These are phyloP conservation scores for Xylariaceae sp. DNA, from an alignment of 2,329 filamentous ascomycete species.

Conservation along the genomic window DNA sequence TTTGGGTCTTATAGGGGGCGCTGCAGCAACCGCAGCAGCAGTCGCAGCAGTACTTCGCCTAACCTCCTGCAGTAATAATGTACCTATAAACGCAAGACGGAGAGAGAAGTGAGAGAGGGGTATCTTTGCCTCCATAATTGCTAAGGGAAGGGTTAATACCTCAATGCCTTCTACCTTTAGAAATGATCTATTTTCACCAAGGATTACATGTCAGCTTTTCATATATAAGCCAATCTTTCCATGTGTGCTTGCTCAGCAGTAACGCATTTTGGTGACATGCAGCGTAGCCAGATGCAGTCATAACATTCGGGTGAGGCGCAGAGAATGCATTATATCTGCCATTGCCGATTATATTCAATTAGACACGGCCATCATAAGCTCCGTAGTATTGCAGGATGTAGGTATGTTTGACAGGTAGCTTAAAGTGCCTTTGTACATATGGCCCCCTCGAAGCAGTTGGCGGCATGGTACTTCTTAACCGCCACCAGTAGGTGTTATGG, in stretches of 20 bases:
- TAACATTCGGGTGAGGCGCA: conserved; percentile 2
- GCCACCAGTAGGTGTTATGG: not conserved
- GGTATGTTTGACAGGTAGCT: not conserved
- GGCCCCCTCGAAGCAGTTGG: conserved; percentile 14
- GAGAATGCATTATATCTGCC: not conserved
- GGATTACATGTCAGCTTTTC: conserved; percentile 2
- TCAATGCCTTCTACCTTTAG: no score
- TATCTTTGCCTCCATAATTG: no score
- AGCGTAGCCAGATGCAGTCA: not conserved
- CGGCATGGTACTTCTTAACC: conserved; percentile 5
- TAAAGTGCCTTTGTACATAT: conserved; percentile 4
- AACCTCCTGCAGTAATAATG: no score
- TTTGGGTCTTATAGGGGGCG: no score
- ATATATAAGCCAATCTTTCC: not conserved
- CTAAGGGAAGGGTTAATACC: no score
- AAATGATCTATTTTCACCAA: conserved; percentile 8
- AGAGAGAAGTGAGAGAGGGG: no score
- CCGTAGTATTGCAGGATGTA: not conserved
- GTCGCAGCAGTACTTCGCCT: no score
- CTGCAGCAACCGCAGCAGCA: no score
- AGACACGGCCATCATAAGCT: no score
- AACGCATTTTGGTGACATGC: not conserved
- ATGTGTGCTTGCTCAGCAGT: not conserved
- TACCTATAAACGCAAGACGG: no score
- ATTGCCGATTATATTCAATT: no score